phyloP scores from a whole-genome alignment of 257 asterid genomes.

The Osmanthus fragrans region DNA sequence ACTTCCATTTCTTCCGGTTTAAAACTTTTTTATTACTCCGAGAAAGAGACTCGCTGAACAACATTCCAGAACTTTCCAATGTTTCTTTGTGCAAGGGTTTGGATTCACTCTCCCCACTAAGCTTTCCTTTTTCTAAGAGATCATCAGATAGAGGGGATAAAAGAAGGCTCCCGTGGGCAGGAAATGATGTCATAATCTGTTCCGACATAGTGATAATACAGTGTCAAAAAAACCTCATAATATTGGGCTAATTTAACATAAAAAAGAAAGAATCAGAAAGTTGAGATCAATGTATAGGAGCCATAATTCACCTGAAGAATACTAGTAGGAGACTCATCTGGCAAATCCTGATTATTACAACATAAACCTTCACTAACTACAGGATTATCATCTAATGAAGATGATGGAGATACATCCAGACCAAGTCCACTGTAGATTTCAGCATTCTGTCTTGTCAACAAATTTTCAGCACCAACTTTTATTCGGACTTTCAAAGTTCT shows the following conservation, averaged over 20 bases:
- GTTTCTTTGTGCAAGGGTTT: slow-evolving; percentile 35
- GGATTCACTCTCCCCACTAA: slow-evolving; percentile 45
- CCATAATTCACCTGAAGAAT: slow-evolving; percentile 77
- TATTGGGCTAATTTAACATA: slow-evolving; percentile 16
- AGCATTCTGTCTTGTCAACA: slow-evolving; percentile 69
- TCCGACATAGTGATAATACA: slow-evolving; percentile 21
- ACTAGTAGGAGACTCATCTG: slow-evolving; percentile 82
- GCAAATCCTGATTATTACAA: slow-evolving; percentile 41
- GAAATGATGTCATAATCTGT: slow-evolving; percentile 85
- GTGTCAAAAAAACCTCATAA: slow-evolving; percentile 12
- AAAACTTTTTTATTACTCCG: slow-evolving; percentile 44
- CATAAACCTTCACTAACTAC: slow-evolving; percentile 53
- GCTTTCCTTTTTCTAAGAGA: slow-evolving; percentile 47
- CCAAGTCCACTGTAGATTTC: slow-evolving; percentile 96
- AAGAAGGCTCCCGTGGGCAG: slow-evolving; percentile 41
- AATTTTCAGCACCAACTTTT: slow-evolving; percentile 78
- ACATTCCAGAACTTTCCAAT: slow-evolving; percentile 36
- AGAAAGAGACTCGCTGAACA: slow-evolving; percentile 53
- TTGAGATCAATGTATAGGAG: slow-evolving; percentile 22
- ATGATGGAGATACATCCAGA: slow-evolving; percentile 83
- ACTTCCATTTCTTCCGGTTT: slow-evolving; percentile 42
- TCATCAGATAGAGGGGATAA: slow-evolving; percentile 83
- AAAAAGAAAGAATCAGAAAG: slow-evolving; percentile 6
- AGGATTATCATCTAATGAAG: slow-evolving; percentile 80
- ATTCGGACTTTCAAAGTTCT: slow-evolving; percentile 80